These are phyloP conservation scores for Sporothrix schenckii DNA, from an alignment of 2,329 filamentous ascomycete species.

Conservation along the genomic window DNA sequence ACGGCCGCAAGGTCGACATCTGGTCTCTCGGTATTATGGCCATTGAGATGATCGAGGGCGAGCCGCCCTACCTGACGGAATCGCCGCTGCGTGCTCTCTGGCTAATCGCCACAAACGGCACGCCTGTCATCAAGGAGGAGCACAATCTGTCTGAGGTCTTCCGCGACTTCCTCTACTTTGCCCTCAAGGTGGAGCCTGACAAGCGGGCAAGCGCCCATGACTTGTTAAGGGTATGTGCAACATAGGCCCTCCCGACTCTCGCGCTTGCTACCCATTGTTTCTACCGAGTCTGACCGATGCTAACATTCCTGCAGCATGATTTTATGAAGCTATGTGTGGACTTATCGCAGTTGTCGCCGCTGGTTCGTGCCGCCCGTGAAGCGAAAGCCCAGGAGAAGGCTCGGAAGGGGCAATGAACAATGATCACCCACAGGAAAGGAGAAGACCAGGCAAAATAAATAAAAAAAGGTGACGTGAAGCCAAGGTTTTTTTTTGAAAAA, in stretches of 20 bases:
- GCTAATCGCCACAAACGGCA: slow-evolving; percentile 95
- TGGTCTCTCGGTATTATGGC: slow-evolving; percentile 99
- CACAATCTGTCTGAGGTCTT: slow-evolving; percentile 79
- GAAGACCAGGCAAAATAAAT: background rate
- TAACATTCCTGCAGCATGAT: slow-evolving; percentile 61
- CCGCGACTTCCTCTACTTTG: slow-evolving; percentile 88
- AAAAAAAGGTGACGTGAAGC: background rate
- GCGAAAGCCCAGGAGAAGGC: slow-evolving; percentile 85
- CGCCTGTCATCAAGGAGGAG: slow-evolving; percentile 92
- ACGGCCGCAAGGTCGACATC: slow-evolving; percentile 97
- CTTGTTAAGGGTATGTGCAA: slow-evolving; percentile 76
- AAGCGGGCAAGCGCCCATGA: slow-evolving; percentile 95
- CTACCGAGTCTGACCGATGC: slow-evolving; percentile 20
- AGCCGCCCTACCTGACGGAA: slow-evolving; percentile 95
- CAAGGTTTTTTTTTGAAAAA: background rate
- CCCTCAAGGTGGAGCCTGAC: slow-evolving; percentile 94
- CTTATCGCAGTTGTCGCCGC: slow-evolving; percentile 74
- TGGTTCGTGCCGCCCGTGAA: slow-evolving; percentile 82
- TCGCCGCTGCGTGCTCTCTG: slow-evolving; percentile 90
- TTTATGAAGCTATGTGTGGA: slow-evolving; percentile 79
- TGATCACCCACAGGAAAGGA: no score
- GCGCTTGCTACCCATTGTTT: background rate
- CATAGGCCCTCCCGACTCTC: background rate
- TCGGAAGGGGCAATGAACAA: slow-evolving; percentile 58
- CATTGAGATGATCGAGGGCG: slow-evolving; percentile 99